Conservation (phyloP, 192 early-diverging fungal species). For the Pilaira anomala region DNA sequence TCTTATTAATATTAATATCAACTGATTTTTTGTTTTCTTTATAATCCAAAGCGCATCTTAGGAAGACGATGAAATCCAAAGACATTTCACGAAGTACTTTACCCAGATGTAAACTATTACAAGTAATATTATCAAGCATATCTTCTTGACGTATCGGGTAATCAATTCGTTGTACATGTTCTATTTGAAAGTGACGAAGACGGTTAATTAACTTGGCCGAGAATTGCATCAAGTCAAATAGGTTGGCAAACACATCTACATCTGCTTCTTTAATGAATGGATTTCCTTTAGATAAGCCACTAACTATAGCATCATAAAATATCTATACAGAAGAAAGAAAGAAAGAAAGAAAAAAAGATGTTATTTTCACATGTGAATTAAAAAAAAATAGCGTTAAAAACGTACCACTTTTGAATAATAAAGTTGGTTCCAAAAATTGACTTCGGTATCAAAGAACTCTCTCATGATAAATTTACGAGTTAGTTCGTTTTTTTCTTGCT, state of each 20-base stretch:
- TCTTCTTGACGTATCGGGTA: too few species aligned
- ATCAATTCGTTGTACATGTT: too few species aligned
- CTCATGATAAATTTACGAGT: slow-evolving; percentile 28
- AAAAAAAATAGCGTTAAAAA: neutral
- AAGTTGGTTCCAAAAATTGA: slow-evolving; percentile 42
- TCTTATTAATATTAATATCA: slow-evolving; percentile 18
- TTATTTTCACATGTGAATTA: neutral
- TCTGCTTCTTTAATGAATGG: slow-evolving; percentile 8
- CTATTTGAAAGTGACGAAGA: neutral
- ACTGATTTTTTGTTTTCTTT: slow-evolving; percentile 21
- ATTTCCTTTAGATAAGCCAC: slow-evolving; percentile 10
- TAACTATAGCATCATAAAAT: slow-evolving; percentile 33
- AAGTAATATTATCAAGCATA: neutral
- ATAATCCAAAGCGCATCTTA: slow-evolving; percentile 26
- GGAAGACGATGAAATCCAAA: slow-evolving; percentile 8
- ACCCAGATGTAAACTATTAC: neutral
- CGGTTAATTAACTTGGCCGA: slow-evolving; percentile 16
- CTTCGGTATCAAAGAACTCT: slow-evolving; percentile 34
- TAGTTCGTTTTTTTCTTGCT: neutral
- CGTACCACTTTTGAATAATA: slow-evolving; percentile 35
- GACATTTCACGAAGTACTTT: slow-evolving; percentile 12
- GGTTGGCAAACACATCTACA: slow-evolving; percentile 20
- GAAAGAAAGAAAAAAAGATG: too few species aligned
- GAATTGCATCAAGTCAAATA: slow-evolving; percentile 19
- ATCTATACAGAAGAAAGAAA: slow-evolving; percentile 29